A percentile compares a stretch with the other conserved stretches of the same genome.
Evolutionary conservation across 257 asterid genomes (phyloP).

Genomic region (Lithospermum erythrorhizon): DNA sequence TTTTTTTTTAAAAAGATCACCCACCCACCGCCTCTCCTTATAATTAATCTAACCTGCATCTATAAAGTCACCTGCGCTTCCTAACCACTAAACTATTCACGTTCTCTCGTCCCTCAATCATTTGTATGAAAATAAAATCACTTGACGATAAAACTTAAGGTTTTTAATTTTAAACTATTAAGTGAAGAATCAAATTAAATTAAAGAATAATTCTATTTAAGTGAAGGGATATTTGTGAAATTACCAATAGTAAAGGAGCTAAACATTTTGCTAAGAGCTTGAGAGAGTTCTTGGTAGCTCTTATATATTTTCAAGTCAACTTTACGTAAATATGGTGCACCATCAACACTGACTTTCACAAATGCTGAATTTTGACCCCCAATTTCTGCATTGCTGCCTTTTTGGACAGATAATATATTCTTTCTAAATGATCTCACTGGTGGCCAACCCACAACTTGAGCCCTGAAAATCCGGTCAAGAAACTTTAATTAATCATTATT

Average conservation of each 20-base stretch:
- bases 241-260: slow-evolving; percentile 48
- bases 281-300: slow-evolving; percentile 40
- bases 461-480: slow-evolving; percentile 15
- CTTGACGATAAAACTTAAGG: too few species aligned
- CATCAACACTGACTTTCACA: slow-evolving; percentile 48
- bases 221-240: neutral
- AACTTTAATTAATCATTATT: neutral
- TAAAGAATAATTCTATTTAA: neutral
- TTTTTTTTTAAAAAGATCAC: too few species aligned
- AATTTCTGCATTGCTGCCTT: slow-evolving; percentile 13
- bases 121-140: too few species aligned
- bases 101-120: too few species aligned
- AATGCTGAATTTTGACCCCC: slow-evolving; percentile 21
- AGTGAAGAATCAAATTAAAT: neutral
- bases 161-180: neutral
- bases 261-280: slow-evolving; percentile 43
- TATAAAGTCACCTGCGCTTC: too few species aligned
- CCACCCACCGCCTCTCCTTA: too few species aligned
- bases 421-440: slow-evolving; percentile 57
- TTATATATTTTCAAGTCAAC: slow-evolving; percentile 42
- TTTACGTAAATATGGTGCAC: slow-evolving; percentile 47
- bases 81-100: too few species aligned
- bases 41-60: too few species aligned
- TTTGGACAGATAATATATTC: slow-evolving; percentile 29
- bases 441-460: slow-evolving; percentile 65